phyloP scores from a whole-genome alignment of 306 rosid genomes.

The Medicago lupulina region DNA sequence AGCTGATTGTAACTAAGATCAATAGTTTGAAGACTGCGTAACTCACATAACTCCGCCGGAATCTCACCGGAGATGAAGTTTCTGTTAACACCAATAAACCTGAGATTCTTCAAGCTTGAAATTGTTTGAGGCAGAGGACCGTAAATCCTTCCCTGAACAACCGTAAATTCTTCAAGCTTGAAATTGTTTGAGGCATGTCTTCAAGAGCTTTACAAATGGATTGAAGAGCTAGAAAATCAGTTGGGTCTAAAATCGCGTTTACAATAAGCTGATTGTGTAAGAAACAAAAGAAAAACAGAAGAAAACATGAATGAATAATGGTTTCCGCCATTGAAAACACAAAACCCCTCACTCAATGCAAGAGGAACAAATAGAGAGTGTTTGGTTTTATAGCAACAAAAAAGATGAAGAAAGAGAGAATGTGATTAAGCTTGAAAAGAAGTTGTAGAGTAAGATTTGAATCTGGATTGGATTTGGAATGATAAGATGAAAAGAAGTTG shows the following conservation, averaged over 20 bases:
- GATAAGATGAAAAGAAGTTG: too few species aligned
- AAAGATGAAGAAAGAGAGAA: conserved; percentile 4
- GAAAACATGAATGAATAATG: conserved; percentile 8
- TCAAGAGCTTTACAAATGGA: conserved; percentile 70
- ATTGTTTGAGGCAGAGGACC: conserved; percentile 67
- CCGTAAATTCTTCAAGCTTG: conserved; percentile 71
- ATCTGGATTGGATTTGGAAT: conserved; percentile 14
- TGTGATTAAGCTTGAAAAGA: conserved; percentile 60
- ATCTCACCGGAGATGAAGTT: conserved; percentile 88
- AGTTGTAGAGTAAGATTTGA: conserved; percentile 51
- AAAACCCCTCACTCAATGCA: not conserved
- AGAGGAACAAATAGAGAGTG: conserved; percentile 32
- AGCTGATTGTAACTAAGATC: too few species aligned
- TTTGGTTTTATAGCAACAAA: conserved; percentile 30
- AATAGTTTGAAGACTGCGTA: conserved; percentile 65
- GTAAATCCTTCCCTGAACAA: conserved; percentile 83
- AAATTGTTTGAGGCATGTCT: conserved; percentile 61
- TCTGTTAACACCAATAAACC: conserved; percentile 82
- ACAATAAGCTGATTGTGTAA: conserved; percentile 45
- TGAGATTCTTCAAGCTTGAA: conserved; percentile 64
- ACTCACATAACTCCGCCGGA: conserved; percentile 60
- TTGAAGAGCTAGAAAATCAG: conserved; percentile 89
- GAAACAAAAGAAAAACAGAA: conserved; percentile 45
- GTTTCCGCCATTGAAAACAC: conserved; percentile 55
- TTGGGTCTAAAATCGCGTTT: conserved; percentile 76